These are phyloP conservation scores for Saccharomyces paradoxus DNA, from an alignment of 805 yeast species.

Conservation along the genomic window DNA sequence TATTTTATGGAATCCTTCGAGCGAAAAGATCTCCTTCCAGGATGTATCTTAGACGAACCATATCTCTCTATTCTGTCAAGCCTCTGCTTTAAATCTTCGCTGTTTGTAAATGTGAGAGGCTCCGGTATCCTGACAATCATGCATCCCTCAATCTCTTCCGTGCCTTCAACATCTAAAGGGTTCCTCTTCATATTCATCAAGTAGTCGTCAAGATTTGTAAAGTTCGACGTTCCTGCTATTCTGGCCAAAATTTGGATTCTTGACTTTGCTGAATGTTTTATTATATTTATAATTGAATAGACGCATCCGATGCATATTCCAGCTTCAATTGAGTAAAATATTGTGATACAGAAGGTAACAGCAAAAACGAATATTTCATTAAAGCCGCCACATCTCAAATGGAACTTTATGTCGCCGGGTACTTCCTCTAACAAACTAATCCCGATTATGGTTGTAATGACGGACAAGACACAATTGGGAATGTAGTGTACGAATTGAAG, in stretches of 20 bases:
- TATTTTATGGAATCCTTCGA: slow-evolving; percentile 40
- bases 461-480: slow-evolving; percentile 74
- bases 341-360: slow-evolving; percentile 55
- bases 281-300: slow-evolving; percentile 70
- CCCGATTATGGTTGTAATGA: slow-evolving; percentile 74
- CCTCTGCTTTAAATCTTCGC: slow-evolving; percentile 64
- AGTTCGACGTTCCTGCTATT: slow-evolving; percentile 49
- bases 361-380: slow-evolving; percentile 64
- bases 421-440: slow-evolving; percentile 71
- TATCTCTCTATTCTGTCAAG: slow-evolving; percentile 64
- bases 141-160: slow-evolving; percentile 55
- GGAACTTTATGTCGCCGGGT: slow-evolving; percentile 70
- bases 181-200: slow-evolving; percentile 27
- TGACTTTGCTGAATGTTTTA: slow-evolving; percentile 72
- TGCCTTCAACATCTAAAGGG: not conserved
- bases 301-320: slow-evolving; percentile 86
- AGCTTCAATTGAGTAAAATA: slow-evolving; percentile 73
- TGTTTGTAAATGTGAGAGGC: slow-evolving; percentile 80
- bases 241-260: slow-evolving; percentile 78
- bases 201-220: slow-evolving; percentile 64
- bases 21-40: slow-evolving; percentile 55
- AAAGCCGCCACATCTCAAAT: slow-evolving; percentile 63
- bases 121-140: slow-evolving; percentile 77
- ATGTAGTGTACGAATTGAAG: slow-evolving; percentile 59
- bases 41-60: slow-evolving; percentile 69